A percentile compares a stretch with the other conserved stretches of the same genome.
These are phyloP conservation scores for Claviceps capensis DNA, from an alignment of 2,329 filamentous ascomycete genomes.

Conservation along the genomic window DNA sequence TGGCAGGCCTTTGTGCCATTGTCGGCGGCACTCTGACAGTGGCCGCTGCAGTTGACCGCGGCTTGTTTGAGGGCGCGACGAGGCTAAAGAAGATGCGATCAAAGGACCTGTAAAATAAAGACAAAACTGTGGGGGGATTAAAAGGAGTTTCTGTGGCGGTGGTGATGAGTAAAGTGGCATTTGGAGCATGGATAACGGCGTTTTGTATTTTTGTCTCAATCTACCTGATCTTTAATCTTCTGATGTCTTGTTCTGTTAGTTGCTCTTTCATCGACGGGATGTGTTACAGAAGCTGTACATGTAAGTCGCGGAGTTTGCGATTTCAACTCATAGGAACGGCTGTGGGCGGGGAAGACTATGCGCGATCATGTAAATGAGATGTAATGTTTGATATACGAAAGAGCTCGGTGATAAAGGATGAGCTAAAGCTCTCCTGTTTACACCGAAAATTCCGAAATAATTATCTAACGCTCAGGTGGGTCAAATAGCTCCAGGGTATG, in stretches of 20 bases:
- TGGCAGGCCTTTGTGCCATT: constrained; percentile 88
- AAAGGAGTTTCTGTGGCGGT: neutral
- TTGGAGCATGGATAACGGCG: constrained; percentile 2
- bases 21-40: constrained; percentile 93
- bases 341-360: too few relatives aligned
- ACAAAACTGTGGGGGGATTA: neutral
- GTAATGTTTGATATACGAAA: too few relatives aligned
- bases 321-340: too few relatives aligned
- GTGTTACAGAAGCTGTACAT: neutral
- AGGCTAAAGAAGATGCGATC: constrained; percentile 74
- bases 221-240: neutral
- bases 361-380: too few relatives aligned
- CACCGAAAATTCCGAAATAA: too few relatives aligned
- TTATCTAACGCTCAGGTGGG: too few relatives aligned
- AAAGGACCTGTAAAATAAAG: constrained; percentile 37
- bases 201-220: neutral
- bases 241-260: neutral
- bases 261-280: neutral
- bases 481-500: too few relatives aligned
- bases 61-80: constrained; percentile 75
- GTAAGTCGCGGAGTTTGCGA: too few relatives aligned
- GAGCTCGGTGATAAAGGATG: too few relatives aligned
- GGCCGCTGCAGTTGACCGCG: constrained; percentile 82
- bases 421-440: too few relatives aligned
- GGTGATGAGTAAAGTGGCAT: neutral